Evolutionary conservation across 2,329 filamentous ascomycete genomes (phyloP).

Genomic region (Didymellaceae sp.): DNA sequence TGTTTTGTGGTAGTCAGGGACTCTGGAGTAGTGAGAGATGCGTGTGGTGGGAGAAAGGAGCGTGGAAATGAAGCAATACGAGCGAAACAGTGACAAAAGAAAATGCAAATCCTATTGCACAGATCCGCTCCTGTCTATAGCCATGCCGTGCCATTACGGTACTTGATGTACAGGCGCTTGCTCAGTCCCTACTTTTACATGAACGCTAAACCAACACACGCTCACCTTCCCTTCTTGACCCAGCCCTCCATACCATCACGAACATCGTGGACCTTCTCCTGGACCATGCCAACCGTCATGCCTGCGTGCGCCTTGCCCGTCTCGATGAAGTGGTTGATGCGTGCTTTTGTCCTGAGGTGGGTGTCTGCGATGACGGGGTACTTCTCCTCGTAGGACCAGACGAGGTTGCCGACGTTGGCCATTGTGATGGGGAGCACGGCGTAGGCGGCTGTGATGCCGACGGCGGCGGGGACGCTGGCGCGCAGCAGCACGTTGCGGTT

Average conservation of each 20-base stretch:
- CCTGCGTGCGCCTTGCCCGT: slow-evolving; percentile 78
- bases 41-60: not conserved
- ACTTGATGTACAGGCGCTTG: slow-evolving; percentile 15
- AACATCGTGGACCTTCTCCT: slow-evolving; percentile 78
- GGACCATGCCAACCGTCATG: slow-evolving; percentile 73
- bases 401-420: slow-evolving; percentile 82
- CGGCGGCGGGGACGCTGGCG: slow-evolving; percentile 74
- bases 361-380: slow-evolving; percentile 83
- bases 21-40: not conserved
- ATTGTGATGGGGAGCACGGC: slow-evolving; percentile 87
- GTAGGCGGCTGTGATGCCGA: slow-evolving; percentile 85
- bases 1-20: not conserved
- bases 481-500: slow-evolving; percentile 87
- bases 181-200: slow-evolving; percentile 5
- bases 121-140: slow-evolving; percentile 1
- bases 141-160: no score
- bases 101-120: slow-evolving; percentile 6
- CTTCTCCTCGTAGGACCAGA: slow-evolving; percentile 92
- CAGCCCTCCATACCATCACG: slow-evolving; percentile 83
- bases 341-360: slow-evolving; percentile 74
- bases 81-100: not conserved
- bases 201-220: not conserved
- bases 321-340: slow-evolving; percentile 71
- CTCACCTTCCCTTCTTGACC: slow-evolving; percentile 87
- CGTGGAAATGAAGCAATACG: not conserved